These are phyloP conservation scores for Torulaspora globosa DNA, from an alignment of 1,139 yeast genomes.

Conservation along the genomic window DNA sequence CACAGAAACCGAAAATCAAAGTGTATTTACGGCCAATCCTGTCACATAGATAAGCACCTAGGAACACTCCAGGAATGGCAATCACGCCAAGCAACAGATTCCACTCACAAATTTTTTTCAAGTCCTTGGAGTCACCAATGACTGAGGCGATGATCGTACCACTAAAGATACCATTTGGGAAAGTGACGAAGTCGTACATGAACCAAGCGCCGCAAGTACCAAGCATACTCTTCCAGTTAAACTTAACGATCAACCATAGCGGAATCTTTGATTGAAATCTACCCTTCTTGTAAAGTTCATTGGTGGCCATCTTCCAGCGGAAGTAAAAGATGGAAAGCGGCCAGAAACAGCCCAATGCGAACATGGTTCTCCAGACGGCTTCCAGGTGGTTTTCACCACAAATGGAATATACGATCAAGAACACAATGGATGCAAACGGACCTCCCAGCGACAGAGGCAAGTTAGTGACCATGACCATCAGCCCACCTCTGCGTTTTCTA, in stretches of 20 bases:
- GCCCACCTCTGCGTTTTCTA: constrained; percentile 57
- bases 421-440: constrained; percentile 66
- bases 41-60: constrained; percentile 55
- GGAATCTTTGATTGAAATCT: constrained; percentile 54
- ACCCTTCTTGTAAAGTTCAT: constrained; percentile 51
- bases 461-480: constrained; percentile 63
- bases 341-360: constrained; percentile 72
- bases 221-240: constrained; percentile 51
- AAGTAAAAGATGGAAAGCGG: constrained; percentile 69
- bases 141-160: constrained; percentile 49
- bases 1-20: constrained; percentile 54
- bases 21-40: constrained; percentile 55
- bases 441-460: constrained; percentile 72
- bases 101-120: constrained; percentile 55
- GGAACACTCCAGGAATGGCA: constrained; percentile 55
- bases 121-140: constrained; percentile 39
- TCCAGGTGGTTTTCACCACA: constrained; percentile 47
- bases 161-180: constrained; percentile 60
- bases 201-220: constrained; percentile 63
- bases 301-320: constrained; percentile 66
- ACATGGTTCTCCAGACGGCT: constrained; percentile 70
- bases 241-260: constrained; percentile 48
- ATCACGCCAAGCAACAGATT: constrained; percentile 49
- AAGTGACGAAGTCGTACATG: constrained; percentile 60
- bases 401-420: constrained; percentile 61